Percentiles rank a stretch among this genome's conserved stretches.
Evolutionary conservation across 495 filamentous ascomycete species (phyloP).

Genomic region (Penicillium ochrochloron): DNA sequence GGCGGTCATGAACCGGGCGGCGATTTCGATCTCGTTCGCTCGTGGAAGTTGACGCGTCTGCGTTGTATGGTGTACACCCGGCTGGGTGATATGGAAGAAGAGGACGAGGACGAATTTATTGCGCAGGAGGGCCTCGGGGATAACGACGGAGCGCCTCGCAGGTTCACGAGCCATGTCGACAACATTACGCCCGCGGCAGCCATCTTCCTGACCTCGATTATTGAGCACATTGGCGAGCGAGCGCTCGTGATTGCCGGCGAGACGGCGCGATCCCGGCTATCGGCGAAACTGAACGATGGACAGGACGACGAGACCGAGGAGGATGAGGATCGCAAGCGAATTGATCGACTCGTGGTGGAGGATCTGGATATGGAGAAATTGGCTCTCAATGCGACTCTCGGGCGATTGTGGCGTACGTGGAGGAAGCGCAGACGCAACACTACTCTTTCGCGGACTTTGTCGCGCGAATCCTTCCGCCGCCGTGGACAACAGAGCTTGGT

Average conservation of each 20-base stretch:
- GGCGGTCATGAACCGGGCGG: conserved; percentile 54
- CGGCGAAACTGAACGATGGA: conserved; percentile 37
- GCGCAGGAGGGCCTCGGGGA: conserved; percentile 69
- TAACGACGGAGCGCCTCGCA: conserved; percentile 50
- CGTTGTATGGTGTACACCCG: conserved; percentile 98
- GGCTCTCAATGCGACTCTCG: conserved; percentile 83
- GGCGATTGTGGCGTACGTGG: conserved; percentile 94
- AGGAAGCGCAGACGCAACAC: conserved; percentile 70
- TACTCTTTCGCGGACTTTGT: conserved; percentile 43
- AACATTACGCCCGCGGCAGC: conserved; percentile 89
- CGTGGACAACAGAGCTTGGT: conserved; percentile 31
- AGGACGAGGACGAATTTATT: conserved; percentile 89
- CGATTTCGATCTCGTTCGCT: conserved; percentile 82
- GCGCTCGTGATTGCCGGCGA: conserved; percentile 86
- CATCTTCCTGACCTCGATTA: conserved; percentile 92
- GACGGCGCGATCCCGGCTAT: conserved; percentile 76
- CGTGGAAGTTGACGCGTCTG: conserved; percentile 90
- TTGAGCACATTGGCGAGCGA: conserved; percentile 94
- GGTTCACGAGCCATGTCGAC: conserved; percentile 61
- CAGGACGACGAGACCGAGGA: conserved; percentile 23
- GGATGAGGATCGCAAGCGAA: conserved; percentile 35
- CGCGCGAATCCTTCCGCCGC: conserved; percentile 50
- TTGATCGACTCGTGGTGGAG: conserved; percentile 77
- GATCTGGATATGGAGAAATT: conserved; percentile 93
- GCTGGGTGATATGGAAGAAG: conserved; percentile 94